phyloP scores from a whole-genome alignment of 352 stramenopile species.

The Globisporangium acanthophoron region DNA sequence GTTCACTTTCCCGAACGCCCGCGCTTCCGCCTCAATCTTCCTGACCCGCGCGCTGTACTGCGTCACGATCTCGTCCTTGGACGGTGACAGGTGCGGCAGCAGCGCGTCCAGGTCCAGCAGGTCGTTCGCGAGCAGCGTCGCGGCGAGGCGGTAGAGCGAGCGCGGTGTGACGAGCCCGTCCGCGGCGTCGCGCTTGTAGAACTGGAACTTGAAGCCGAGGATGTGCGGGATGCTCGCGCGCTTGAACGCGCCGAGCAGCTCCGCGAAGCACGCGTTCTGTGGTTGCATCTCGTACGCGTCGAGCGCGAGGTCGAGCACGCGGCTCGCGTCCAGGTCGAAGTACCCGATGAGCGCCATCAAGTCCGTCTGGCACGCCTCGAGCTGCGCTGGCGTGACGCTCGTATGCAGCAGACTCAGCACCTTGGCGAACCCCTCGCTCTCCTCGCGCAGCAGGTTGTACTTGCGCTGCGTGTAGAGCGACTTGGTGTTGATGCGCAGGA shows the following conservation, averaged over 20 bases:
- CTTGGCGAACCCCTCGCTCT: constrained; percentile 96
- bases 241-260: constrained; percentile 72
- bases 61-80: constrained; percentile 53
- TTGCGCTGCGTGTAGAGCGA: constrained; percentile 94
- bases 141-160: constrained; percentile 81
- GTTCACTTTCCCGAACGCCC: constrained; percentile 73
- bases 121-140: constrained; percentile 81
- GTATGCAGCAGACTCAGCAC: constrained; percentile 82
- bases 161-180: constrained; percentile 43
- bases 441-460: constrained; percentile 96
- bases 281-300: constrained; percentile 91
- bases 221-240: constrained; percentile 81
- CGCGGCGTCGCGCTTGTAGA: constrained; percentile 66
- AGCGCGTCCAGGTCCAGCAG: constrained; percentile 75
- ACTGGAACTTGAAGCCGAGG: constrained; percentile 92
- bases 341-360: constrained; percentile 78
- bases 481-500: constrained; percentile 85
- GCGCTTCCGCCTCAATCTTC: constrained; percentile 51
- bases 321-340: constrained; percentile 96
- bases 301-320: constrained; percentile 91
- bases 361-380: constrained; percentile 66
- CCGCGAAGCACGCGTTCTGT: constrained; percentile 65
- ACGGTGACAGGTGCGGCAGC: constrained; percentile 73
- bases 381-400: constrained; percentile 49
- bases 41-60: constrained; percentile 27